Percentiles rank a stretch among this genome's conserved stretches.
phyloP scores from a whole-genome alignment of 345 rosid genomes.

The Eucalyptus marginata region DNA sequence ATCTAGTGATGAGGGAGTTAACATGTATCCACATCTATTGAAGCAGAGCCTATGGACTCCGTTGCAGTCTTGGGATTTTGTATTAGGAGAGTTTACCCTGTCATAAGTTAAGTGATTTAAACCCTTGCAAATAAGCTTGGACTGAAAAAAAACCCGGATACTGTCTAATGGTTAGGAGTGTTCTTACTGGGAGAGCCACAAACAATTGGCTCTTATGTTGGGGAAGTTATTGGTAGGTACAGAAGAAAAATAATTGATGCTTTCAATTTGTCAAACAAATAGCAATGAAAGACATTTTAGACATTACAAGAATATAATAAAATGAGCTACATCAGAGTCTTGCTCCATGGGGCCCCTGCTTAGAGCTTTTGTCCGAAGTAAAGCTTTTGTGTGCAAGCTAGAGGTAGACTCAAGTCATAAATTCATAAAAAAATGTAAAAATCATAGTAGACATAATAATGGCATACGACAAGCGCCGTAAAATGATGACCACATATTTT shows the following conservation, averaged over 20 bases:
- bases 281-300: neutral
- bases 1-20: neutral
- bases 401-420: neutral
- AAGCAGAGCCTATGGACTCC: neutral
- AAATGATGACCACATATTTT: neutral
- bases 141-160: neutral
- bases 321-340: neutral
- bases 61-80: neutral
- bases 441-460: neutral
- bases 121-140: neutral
- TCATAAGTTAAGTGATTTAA: neutral
- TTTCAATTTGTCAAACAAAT: neutral
- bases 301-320: neutral
- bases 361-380: neutral
- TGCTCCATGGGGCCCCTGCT: neutral
- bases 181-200: neutral
- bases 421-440: neutral
- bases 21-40: neutral
- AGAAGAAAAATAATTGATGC: neutral
- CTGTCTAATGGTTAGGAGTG: neutral
- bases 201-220: neutral
- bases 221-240: neutral
- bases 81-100: neutral
- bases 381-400: neutral
- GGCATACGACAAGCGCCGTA: neutral